Conservation (phyloP, 176 grass and related monocot genomes). For the Carex pumila region DNA sequence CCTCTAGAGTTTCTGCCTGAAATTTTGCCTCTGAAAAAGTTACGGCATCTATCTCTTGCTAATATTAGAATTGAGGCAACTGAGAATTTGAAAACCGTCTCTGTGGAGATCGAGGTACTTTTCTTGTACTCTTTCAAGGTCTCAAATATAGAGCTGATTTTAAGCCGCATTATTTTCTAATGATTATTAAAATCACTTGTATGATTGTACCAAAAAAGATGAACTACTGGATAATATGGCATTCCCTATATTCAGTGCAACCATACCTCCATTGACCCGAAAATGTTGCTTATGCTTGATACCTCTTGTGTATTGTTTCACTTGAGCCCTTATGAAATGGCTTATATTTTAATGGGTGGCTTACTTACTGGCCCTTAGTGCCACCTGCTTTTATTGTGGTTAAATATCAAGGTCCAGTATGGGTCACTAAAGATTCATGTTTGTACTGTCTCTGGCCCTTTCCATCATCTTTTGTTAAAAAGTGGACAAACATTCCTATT, state of each 20-base stretch:
- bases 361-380: not conserved
- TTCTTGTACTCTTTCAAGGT: conserved; percentile 10
- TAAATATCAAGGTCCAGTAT: not conserved
- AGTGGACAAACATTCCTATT: not conserved
- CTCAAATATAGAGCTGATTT: not conserved
- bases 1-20: conserved; percentile 97
- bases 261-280: not conserved
- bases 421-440: not conserved
- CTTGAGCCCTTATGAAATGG: not conserved
- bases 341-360: not conserved
- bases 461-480: not conserved
- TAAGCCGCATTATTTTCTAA: not conserved
- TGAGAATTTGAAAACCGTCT: conserved; percentile 83
- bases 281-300: not conserved
- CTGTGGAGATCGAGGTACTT: conserved; percentile 86
- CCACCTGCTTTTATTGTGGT: not conserved
- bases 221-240: not conserved
- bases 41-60: conserved; percentile 90
- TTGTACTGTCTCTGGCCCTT: not conserved
- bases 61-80: conserved; percentile 98
- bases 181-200: not conserved
- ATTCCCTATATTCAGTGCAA: not conserved
- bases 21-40: conserved; percentile 86
- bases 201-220: conserved; percentile 11
- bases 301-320: not conserved